Evolutionary conservation across 352 stramenopile species (phyloP).

Genomic region (Globisporangium echinulatum): DNA sequence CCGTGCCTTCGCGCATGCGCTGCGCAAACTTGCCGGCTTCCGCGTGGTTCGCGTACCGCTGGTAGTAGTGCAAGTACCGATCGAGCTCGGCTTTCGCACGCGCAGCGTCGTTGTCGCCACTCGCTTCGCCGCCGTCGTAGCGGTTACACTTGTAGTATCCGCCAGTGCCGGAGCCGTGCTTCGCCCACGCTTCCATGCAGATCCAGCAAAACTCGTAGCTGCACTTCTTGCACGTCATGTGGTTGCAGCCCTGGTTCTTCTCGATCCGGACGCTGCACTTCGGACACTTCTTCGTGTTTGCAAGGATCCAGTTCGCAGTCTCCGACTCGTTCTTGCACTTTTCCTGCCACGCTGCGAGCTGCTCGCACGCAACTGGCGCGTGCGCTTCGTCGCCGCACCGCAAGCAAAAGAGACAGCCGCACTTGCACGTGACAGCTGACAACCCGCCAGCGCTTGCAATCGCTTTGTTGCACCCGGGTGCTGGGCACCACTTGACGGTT

Average conservation of each 20-base stretch:
- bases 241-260: slow-evolving; percentile 99
- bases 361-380: slow-evolving; percentile 88
- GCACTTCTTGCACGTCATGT: slow-evolving; percentile 96
- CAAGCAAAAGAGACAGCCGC: slow-evolving; percentile 86
- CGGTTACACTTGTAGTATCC: slow-evolving; percentile 99
- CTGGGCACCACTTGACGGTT: slow-evolving; percentile 96
- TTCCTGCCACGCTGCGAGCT: slow-evolving; percentile 92
- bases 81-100: slow-evolving; percentile 96
- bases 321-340: slow-evolving; percentile 98
- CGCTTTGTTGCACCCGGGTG: slow-evolving; percentile 93
- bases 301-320: slow-evolving; percentile 99
- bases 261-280: slow-evolving; percentile 98
- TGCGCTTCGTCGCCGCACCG: slow-evolving; percentile 97
- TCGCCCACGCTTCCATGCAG: slow-evolving; percentile 95
- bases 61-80: slow-evolving; percentile 99
- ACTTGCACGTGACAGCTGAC: slow-evolving; percentile 76
- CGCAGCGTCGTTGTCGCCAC: slow-evolving; percentile 78
- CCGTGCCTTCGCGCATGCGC: slow-evolving; percentile 93
- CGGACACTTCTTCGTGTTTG: slow-evolving; percentile 99
- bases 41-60: slow-evolving; percentile 96
- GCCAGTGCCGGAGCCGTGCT: slow-evolving; percentile 94
- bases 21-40: slow-evolving; percentile 96
- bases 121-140: slow-evolving; percentile 76
- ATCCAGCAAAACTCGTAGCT: slow-evolving; percentile 98
- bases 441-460: slow-evolving; percentile 82